Base-by-base conservation (phyloP, 1,284 basidiomycete species). In the Coriolopsis trogii region DNA sequence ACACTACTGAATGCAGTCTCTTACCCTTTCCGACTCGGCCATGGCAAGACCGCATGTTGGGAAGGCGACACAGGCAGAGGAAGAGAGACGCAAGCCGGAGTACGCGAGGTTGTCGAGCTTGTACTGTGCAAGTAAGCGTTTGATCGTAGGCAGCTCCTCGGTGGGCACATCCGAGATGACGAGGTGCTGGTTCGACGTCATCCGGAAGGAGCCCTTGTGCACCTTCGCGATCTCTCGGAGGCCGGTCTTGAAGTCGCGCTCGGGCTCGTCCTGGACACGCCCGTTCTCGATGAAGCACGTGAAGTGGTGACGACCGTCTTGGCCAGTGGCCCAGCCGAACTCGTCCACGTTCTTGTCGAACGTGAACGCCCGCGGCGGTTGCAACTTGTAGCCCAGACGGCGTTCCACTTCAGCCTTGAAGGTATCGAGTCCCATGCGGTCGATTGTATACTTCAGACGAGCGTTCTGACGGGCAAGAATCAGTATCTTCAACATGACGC, bases 231-330 rank as follows among this genome's bases (percentile, higher is more conserved):
- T 91, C 74, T 98, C 95, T 47, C 86, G 81, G 48, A 99, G 76
- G 49, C 92, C 95, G 6, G 90, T 89, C 79, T 98, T 98, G 87
- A 95, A 98, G 58, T 94, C 86, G 49, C 82, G 80, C 39, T 85
- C 91, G 4, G 93, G 86, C 70, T 94, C 93, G 70, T 99, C 94
- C 72, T 95, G 90, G 31, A 99, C 85, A 49, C 96, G 90, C 10
- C 97, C 97, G 68, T 99, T 99, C 76, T 99, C 96, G 70, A 99
- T 91, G 74, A 95, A 99, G 69, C 92, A 79, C 46, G 89, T 95
- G 73, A 94, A 96, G 71, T 98, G 94, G 71, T 94, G 89, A 65
- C 81, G 87, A 63, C 95, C 95, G 65, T 97, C 87, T 67, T 90
- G 79, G 55, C 94, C 95, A 30, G 84, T 87, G 42, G 81, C 75